Percentiles rank a stretch among this genome's conserved stretches.
phyloP scores from a whole-genome alignment of 441 rosid genomes.

The Populus hybrid region DNA sequence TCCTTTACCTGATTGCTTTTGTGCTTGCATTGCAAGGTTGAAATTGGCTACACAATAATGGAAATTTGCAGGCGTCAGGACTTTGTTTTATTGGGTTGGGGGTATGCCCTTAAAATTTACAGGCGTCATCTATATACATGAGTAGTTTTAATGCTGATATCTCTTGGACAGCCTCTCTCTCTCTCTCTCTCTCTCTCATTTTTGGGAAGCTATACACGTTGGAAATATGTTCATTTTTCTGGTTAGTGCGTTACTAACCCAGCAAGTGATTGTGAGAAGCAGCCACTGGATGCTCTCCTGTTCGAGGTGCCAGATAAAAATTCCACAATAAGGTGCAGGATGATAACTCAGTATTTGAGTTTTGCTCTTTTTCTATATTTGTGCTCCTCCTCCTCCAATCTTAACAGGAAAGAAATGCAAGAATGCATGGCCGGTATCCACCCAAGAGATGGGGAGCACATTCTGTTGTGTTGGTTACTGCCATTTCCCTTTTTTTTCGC shows the following conservation, averaged over 20 bases:
- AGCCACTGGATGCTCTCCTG: too few species aligned
- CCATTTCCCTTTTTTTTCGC: too few species aligned
- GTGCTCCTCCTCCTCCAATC: not conserved
- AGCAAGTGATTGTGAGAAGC: too few species aligned
- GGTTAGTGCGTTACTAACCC: too few species aligned
- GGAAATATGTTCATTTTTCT: too few species aligned
- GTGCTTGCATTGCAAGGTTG: not conserved
- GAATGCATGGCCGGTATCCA: not conserved
- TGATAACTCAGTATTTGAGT: too few species aligned
- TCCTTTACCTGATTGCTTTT: not conserved
- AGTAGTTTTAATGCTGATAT: too few species aligned
- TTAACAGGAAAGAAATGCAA: not conserved
- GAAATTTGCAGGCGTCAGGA: not conserved
- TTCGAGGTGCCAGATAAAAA: too few species aligned
- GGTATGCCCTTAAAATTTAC: not conserved
- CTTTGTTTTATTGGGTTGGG: not conserved
- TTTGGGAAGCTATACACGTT: too few species aligned
- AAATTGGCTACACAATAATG: not conserved
- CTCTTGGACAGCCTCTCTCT: too few species aligned
- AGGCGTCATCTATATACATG: not conserved
- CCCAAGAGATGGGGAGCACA: not conserved
- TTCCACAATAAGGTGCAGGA: too few species aligned
- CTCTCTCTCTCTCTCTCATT: too few species aligned
- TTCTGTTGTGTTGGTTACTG: not conserved
- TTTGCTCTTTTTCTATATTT: not conserved